These are phyloP conservation scores for Colletotrichum acutatum DNA, from an alignment of 2,329 filamentous ascomycete species.

Conservation along the genomic window DNA sequence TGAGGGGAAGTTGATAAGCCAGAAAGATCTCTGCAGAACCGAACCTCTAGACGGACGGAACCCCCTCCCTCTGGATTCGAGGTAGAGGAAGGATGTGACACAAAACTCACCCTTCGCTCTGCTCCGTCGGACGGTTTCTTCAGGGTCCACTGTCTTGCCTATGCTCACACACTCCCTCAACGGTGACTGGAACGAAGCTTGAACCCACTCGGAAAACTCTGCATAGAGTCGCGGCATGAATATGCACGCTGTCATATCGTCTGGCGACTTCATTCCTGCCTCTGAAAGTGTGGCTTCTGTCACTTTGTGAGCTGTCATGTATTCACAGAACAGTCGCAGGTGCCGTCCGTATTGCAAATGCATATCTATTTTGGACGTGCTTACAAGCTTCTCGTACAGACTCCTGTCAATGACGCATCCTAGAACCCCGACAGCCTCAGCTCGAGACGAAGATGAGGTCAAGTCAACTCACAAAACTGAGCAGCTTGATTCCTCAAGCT, in stretches of 20 bases:
- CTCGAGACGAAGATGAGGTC: not conserved
- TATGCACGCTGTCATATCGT: constrained; percentile 24
- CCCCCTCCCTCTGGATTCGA: constrained; percentile 4
- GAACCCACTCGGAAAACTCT: constrained; percentile 35
- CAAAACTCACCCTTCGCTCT: constrained; percentile 14
- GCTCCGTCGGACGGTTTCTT: constrained; percentile 31
- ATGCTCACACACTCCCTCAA: constrained; percentile 16
- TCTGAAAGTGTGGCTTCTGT: constrained; percentile 11
- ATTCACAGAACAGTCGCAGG: constrained; percentile 16
- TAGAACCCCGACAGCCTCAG: not conserved
- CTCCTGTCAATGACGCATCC: constrained; percentile 8
- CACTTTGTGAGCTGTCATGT: constrained; percentile 33
- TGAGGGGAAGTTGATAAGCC: not conserved
- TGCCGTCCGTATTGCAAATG: constrained; percentile 7
- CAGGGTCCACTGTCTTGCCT: constrained; percentile 29
- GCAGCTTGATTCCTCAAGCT: not conserved
- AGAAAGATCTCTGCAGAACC: constrained; percentile 16
- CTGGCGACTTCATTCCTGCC: constrained; percentile 21
- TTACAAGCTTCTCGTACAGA: constrained; percentile 15
- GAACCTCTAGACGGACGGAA: constrained; percentile 12
- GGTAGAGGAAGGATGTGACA: constrained; percentile 30
- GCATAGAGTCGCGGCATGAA: constrained; percentile 32
- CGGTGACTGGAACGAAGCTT: constrained; percentile 23
- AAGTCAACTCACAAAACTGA: not conserved
- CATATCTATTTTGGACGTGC: constrained; percentile 6